phyloP scores from a whole-genome alignment of 148 eudicot species.

The Amaranthus palmeri region DNA sequence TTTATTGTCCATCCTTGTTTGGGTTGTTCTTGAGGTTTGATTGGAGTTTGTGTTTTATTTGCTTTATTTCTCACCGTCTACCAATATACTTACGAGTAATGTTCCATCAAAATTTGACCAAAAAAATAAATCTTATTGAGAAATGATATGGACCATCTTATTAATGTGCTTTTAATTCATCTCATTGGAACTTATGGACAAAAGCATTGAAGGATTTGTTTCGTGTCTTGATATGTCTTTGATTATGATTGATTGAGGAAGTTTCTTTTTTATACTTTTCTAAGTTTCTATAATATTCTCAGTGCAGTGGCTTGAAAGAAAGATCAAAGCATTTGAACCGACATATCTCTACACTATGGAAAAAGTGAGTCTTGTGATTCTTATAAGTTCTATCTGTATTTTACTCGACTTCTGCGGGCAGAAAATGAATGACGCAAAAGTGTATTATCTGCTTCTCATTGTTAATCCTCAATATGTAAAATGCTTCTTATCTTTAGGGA shows the following conservation, averaged over 20 bases:
- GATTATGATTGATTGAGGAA: not conserved
- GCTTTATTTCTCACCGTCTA: no score
- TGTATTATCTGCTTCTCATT: slow-evolving; percentile 5
- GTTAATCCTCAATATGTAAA: not conserved
- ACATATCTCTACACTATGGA: slow-evolving; percentile 84
- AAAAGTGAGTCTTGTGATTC: slow-evolving; percentile 41
- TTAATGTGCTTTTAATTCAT: no score
- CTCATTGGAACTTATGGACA: not conserved
- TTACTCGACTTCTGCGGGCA: not conserved
- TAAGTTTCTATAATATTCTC: slow-evolving; percentile 37
- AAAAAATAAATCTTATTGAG: no score
- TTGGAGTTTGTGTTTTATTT: no score
- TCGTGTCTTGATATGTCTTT: not conserved
- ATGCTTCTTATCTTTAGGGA: slow-evolving; percentile 47
- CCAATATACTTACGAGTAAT: no score
- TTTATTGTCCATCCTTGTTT: no score
- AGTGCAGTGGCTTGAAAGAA: slow-evolving; percentile 95
- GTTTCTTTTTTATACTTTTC: slow-evolving; percentile 7
- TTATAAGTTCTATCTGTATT: not conserved
- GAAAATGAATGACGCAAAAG: no score
- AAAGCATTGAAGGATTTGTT: not conserved
- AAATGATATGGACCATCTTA: no score
- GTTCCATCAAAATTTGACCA: no score
- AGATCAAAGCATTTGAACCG: slow-evolving; percentile 86
- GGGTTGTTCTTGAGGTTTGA: no score